phyloP scores from a whole-genome alignment of 225 moss, liverwort and hornwort genomes.

The Asterella californica region DNA sequence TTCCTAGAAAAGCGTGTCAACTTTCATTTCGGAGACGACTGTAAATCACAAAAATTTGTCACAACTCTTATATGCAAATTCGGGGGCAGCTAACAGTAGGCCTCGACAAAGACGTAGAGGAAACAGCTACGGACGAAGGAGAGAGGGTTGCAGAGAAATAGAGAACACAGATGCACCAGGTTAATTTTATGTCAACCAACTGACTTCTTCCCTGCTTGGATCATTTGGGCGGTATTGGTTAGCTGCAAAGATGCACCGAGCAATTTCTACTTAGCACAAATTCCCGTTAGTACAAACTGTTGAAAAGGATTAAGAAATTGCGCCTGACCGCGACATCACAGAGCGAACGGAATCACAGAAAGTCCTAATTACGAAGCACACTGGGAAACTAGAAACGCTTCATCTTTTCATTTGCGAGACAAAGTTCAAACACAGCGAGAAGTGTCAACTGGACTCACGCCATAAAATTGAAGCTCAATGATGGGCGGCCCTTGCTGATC shows the following conservation, averaged over 20 bases:
- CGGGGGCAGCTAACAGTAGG: not conserved
- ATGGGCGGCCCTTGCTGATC: constrained; percentile 41
- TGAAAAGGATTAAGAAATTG: too few species aligned
- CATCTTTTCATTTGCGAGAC: not conserved
- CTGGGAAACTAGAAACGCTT: not conserved
- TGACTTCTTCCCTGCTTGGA: not conserved
- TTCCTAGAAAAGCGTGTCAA: too few species aligned
- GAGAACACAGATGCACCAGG: not conserved
- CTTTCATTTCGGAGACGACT: too few species aligned
- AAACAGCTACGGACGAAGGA: too few species aligned
- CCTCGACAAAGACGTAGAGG: not conserved
- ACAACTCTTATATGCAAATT: not conserved
- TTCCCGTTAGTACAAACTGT: too few species aligned
- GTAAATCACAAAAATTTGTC: too few species aligned
- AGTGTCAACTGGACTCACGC: constrained; percentile 19
- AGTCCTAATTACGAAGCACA: not conserved
- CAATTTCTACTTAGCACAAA: too few species aligned
- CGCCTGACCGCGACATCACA: not conserved
- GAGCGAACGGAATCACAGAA: not conserved
- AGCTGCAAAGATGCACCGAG: too few species aligned
- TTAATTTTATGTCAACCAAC: not conserved
- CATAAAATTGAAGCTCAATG: constrained; percentile 41
- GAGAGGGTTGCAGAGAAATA: too few species aligned
- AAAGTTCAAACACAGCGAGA: not conserved
- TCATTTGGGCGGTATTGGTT: not conserved